Evolutionary conservation across 2,329 filamentous ascomycete genomes (phyloP).

Genomic region (Bipolaris sorokiniana): DNA sequence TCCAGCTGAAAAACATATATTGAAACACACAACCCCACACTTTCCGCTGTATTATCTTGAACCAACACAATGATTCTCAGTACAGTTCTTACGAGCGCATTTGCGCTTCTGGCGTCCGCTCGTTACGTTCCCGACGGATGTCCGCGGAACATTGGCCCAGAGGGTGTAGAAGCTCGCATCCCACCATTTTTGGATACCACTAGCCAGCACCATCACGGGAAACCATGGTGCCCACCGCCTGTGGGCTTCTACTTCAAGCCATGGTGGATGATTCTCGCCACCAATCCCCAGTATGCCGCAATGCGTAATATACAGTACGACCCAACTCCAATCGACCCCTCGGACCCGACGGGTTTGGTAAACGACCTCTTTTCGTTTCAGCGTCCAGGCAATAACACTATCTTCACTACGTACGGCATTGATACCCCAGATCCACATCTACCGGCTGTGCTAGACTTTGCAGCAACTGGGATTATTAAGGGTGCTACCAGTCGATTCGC

Average conservation of each 20-base stretch:
- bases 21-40: no score
- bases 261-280: conserved; percentile 27
- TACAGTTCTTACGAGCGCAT: not conserved
- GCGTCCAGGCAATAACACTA: conserved; percentile 16
- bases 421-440: conserved; percentile 13
- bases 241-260: conserved; percentile 23
- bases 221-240: conserved; percentile 16
- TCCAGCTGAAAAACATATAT: not conserved
- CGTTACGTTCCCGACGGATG: not conserved
- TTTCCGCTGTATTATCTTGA: not conserved
- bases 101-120: not conserved
- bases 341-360: conserved; percentile 11
- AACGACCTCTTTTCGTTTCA: conserved; percentile 32
- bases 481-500: conserved; percentile 21
- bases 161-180: conserved; percentile 13
- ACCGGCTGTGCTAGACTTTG: conserved; percentile 12
- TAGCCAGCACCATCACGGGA: not conserved
- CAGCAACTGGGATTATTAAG: conserved; percentile 20
- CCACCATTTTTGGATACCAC: conserved; percentile 6
- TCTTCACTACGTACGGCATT: conserved; percentile 24
- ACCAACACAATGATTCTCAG: not conserved
- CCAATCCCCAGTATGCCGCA: conserved; percentile 14
- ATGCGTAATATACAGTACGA: conserved; percentile 29
- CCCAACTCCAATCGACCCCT: conserved; percentile 16
- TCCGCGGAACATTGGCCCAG: conserved; percentile 4